These are phyloP conservation scores for Aquilaria sinensis DNA, from an alignment of 345 rosid genomes.

Conservation along the genomic window DNA sequence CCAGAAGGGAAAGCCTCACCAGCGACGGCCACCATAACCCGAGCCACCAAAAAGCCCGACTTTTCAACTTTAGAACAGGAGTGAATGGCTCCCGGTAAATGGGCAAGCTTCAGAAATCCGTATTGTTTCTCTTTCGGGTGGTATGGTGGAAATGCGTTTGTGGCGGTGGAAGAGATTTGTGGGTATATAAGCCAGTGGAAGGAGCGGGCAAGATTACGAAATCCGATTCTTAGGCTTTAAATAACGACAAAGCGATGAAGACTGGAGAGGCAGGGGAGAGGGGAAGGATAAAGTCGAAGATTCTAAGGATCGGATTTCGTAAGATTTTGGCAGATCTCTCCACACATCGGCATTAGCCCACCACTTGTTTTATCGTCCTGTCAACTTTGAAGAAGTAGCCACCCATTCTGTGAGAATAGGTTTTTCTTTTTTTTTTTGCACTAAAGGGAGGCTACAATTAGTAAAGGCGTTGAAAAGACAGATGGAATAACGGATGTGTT, in stretches of 20 bases:
- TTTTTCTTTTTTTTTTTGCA: too few species aligned
- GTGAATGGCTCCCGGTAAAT: too few species aligned
- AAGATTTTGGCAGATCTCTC: conserved; percentile 43
- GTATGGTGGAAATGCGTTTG: too few species aligned
- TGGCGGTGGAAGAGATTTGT: neutral
- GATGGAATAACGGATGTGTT: too few species aligned
- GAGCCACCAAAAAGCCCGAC: neutral
- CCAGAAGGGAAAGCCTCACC: conserved; percentile 31
- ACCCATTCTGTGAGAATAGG: too few species aligned
- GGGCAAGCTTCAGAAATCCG: neutral
- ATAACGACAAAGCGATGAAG: neutral
- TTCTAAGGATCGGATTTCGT: conserved; percentile 37
- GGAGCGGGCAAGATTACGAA: neutral
- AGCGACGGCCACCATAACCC: conserved; percentile 24
- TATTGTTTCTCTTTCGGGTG: neutral
- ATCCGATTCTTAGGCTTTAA: conserved; percentile 16
- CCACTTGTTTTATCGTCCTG: conserved; percentile 29
- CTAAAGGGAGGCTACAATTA: too few species aligned
- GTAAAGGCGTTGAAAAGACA: too few species aligned
- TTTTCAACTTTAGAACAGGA: neutral
- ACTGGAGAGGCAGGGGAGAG: neutral
- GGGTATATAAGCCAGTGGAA: neutral
- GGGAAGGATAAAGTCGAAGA: conserved; percentile 22
- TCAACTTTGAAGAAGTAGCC: conserved; percentile 5
- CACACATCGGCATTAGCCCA: neutral